phyloP scores from a whole-genome alignment of 352 stramenopile genomes.

The Globisporangium cystogenes region DNA sequence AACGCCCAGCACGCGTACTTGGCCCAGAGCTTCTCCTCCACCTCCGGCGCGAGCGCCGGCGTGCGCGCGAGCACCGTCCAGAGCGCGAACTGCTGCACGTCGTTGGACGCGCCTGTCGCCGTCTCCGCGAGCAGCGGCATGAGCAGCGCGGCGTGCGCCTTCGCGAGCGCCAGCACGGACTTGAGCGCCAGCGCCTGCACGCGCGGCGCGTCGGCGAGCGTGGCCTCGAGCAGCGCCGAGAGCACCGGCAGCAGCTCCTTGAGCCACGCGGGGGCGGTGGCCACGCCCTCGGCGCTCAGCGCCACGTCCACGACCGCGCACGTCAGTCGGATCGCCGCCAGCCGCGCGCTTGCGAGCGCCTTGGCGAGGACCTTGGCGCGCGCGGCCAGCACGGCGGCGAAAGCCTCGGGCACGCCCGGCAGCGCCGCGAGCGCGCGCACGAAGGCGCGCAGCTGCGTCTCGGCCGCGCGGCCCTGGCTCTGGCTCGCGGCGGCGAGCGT shows the following conservation, averaged over 20 bases:
- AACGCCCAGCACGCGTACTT: conserved; percentile 74
- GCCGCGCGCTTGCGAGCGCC: conserved; percentile 45
- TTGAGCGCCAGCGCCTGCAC: conserved; percentile 36
- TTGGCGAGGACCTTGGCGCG: conserved; percentile 33
- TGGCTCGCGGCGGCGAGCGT: conserved; percentile 48
- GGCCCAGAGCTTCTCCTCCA: conserved; percentile 40
- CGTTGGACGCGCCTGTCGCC: conserved; percentile 18
- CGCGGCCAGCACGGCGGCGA: conserved; percentile 36
- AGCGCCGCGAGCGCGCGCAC: conserved; percentile 28
- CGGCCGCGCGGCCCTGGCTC: conserved; percentile 47
- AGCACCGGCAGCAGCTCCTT: conserved; percentile 38
- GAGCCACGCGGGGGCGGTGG: conserved; percentile 29
- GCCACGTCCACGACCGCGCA: conserved; percentile 41
- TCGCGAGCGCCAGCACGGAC: conserved; percentile 37
- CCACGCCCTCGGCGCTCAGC: conserved; percentile 8
- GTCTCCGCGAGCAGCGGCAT: conserved; percentile 35
- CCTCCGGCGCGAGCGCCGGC: conserved; percentile 17
- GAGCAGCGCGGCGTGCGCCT: conserved; percentile 30
- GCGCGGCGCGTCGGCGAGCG: conserved; percentile 36
- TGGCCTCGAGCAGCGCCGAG: conserved; percentile 51
- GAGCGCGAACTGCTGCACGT: conserved; percentile 56
- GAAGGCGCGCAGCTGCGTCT: conserved; percentile 48
- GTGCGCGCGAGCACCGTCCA: conserved; percentile 47
- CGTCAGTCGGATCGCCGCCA: conserved; percentile 54
- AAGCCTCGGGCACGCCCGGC: conserved; percentile 41